Evolutionary conservation across 1,139 yeast species (phyloP).

Genomic region (Yamadazyma conglobata): DNA sequence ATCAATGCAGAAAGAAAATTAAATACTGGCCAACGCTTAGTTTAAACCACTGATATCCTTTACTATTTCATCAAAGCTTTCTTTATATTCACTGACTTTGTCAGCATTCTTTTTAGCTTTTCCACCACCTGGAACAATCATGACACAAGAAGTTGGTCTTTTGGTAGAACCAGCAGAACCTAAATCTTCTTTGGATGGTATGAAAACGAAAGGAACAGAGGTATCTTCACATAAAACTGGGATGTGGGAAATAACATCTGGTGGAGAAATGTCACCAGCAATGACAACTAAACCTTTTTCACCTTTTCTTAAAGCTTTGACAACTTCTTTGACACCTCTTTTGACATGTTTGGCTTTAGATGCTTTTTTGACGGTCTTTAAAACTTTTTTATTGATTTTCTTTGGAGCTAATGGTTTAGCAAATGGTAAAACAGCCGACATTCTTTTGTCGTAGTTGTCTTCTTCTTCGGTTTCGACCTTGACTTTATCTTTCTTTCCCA

Average conservation of each 20-base stretch:
- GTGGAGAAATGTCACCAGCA: constrained; percentile 98
- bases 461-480: constrained; percentile 46
- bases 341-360: constrained; percentile 97
- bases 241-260: constrained; percentile 94
- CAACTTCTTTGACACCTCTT: constrained; percentile 98
- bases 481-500: constrained; percentile 43
- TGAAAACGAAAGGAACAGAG: constrained; percentile 84
- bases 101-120: constrained; percentile 76
- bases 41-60: constrained; percentile 66
- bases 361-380: constrained; percentile 95
- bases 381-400: constrained; percentile 90
- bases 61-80: constrained; percentile 87
- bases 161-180: constrained; percentile 99
- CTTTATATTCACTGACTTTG: constrained; percentile 87
- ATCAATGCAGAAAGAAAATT: constrained; percentile 2
- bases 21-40: constrained; percentile 1
- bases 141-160: constrained; percentile 97
- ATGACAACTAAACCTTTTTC: constrained; percentile 94
- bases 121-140: constrained; percentile 96
- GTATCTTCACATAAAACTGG: constrained; percentile 97
- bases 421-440: constrained; percentile 88
- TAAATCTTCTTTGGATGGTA: constrained; percentile 95
- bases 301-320: constrained; percentile 95
- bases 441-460: constrained; percentile 88
- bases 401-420: constrained; percentile 96